A percentile compares a stretch with the other conserved stretches of the same genome.
phyloP scores from a whole-genome alignment of 1,284 basidiomycete species.

The Apiotrichum akiyoshidainum region DNA sequence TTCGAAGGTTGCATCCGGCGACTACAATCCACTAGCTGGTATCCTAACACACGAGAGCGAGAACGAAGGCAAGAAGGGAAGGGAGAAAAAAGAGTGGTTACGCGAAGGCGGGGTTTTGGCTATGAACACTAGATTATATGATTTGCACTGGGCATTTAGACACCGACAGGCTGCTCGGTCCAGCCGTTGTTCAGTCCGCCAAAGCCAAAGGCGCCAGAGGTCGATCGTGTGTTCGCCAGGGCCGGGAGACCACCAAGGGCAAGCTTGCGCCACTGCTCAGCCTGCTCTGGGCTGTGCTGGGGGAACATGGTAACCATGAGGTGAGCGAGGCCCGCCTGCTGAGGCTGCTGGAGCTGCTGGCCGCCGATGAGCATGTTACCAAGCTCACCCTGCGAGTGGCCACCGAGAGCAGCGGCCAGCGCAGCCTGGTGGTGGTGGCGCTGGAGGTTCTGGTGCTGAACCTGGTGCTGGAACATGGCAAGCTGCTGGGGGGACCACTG shows the following conservation, averaged over 20 bases:
- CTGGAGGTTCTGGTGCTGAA: conserved; percentile 24
- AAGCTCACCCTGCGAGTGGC: conserved; percentile 13
- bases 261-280: conserved; percentile 27
- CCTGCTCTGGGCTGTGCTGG: conserved; percentile 21
- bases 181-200: conserved; percentile 2
- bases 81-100: neutral
- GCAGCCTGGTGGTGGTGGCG: conserved; percentile 18
- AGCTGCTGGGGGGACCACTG: conserved; percentile 31
- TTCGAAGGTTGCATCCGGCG: conserved; percentile 1
- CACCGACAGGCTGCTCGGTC: conserved; percentile 17
- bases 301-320: conserved; percentile 35
- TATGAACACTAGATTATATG: neutral
- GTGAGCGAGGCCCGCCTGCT: conserved; percentile 27
- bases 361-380: conserved; percentile 20
- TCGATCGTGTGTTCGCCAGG: neutral
- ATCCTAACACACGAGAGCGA: conserved; percentile 5
- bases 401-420: conserved; percentile 2
- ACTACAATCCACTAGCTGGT: conserved; percentile 8
- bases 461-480: conserved; percentile 30
- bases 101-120: neutral
- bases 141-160: conserved; percentile 1
- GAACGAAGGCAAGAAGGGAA: neutral
- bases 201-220: neutral
- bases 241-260: conserved; percentile 10
- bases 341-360: conserved; percentile 9